Conservation (phyloP, 2,329 filamentous ascomycete species). For the Cordyceps pruinosa region DNA sequence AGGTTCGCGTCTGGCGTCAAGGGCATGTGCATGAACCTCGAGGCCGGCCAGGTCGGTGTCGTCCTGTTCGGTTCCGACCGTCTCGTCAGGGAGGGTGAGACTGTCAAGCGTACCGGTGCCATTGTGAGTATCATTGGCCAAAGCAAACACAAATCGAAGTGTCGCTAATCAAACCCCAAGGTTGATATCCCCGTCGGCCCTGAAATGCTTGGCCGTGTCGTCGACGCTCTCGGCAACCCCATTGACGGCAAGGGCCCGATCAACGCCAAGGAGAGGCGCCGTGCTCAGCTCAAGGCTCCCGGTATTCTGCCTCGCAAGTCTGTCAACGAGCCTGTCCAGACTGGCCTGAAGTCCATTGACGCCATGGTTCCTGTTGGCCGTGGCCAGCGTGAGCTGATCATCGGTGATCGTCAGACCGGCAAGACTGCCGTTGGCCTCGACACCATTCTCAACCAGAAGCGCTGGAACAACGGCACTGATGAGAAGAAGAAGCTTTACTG, state of each 20-base stretch:
- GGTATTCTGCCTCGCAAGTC: slow-evolving; percentile 95
- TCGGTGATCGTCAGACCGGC: slow-evolving; percentile 99
- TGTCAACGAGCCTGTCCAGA: slow-evolving; percentile 98
- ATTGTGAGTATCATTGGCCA: slow-evolving; percentile 63
- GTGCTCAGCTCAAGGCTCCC: slow-evolving; percentile 98
- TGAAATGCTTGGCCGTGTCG: slow-evolving; percentile 93
- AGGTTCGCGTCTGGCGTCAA: slow-evolving; percentile 99
- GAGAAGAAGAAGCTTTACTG: slow-evolving; percentile 99
- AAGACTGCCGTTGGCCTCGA: slow-evolving; percentile 99
- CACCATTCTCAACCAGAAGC: slow-evolving; percentile 98
- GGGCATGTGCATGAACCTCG: slow-evolving; percentile 99
- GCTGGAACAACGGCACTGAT: slow-evolving; percentile 83
- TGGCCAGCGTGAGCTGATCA: slow-evolving; percentile 99
- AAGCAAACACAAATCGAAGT: background rate
- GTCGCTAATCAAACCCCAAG: slow-evolving; percentile 36
- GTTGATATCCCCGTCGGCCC: slow-evolving; percentile 93
- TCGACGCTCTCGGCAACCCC: slow-evolving; percentile 97
- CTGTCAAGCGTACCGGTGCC: slow-evolving; percentile 98
- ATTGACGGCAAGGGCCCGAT: slow-evolving; percentile 98
- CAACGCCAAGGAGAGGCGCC: slow-evolving; percentile 84
- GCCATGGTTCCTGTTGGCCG: slow-evolving; percentile 99
- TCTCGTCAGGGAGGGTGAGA: slow-evolving; percentile 99
- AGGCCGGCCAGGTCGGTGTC: slow-evolving; percentile 99
- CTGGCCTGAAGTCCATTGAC: slow-evolving; percentile 97
- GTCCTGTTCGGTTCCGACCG: slow-evolving; percentile 99